Evolutionary conservation across 1,139 yeast genomes (phyloP), one percentile per base, ranked within the genome.

Genomic region (Candida sp.): DNA sequence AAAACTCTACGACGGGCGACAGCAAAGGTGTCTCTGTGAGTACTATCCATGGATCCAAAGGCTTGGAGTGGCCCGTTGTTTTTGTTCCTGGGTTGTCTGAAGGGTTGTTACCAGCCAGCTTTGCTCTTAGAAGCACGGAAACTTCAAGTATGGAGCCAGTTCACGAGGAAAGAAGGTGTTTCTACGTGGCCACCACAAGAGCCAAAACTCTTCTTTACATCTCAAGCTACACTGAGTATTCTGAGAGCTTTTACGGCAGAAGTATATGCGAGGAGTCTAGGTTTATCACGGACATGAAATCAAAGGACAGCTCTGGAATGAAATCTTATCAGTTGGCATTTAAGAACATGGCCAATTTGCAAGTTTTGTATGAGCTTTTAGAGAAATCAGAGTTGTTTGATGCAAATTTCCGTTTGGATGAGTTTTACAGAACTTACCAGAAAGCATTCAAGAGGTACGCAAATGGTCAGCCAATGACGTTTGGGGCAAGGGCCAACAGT

Each of bases 1-100:
- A 60, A 7, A 40, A 12, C 25, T 57, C 55, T 3, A 67, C 69
- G 3, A 69, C 66, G 50, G 42, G 33, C 17, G 43, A 37, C 27
- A 41, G 12, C 9, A 28, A 32, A 38, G 48, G 47, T n/a, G 78
- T 82, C 0, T 63, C 80, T 47, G 47, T 79, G 1, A 86, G 93
- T 0, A 94, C 98, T 0, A 88, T 94, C 11, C 99, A 94, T 66
- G 91, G 93, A 0, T 85, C 98, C 2, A 94, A 94, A 63, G 98
- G 98, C 1, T 73, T 92, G 4, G 98, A 94, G 66, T 94, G 98
- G 98, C 94, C 96, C 0, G 82, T 89, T 5, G 98, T 94, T 0
- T 90, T 91, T 63, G 80, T 91, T 9, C 93, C 96, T 0, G 86
- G 88, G 0, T 69, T 88, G 28, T 74, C 82, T 12, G 90, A 87